Evolutionary conservation across 805 yeast genomes (phyloP).

Genomic region (Crinitomyces ghanaensis): DNA sequence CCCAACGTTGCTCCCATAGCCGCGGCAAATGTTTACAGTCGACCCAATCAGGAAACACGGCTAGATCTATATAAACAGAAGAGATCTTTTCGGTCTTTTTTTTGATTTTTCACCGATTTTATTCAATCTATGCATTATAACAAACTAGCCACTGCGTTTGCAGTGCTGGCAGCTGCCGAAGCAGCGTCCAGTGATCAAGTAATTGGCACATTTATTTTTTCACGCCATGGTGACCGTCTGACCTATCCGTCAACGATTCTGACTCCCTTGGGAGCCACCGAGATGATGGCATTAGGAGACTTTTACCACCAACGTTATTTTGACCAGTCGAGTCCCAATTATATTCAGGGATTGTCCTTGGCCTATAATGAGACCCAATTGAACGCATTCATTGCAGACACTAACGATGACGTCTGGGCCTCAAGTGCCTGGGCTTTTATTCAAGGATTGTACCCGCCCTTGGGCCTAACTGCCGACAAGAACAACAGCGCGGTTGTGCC

Average conservation of each 20-base stretch:
- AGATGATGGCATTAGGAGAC: slow-evolving; percentile 30
- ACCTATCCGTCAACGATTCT: slow-evolving; percentile 34
- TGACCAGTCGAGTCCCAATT: slow-evolving; percentile 23
- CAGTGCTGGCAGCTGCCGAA: slow-evolving; percentile 6
- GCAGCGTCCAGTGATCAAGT: slow-evolving; percentile 11
- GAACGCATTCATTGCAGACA: slow-evolving; percentile 29
- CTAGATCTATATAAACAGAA: too few relatives aligned
- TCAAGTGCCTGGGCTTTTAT: slow-evolving; percentile 34
- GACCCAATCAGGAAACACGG: too few relatives aligned
- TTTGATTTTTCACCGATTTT: too few relatives aligned
- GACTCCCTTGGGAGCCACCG: slow-evolving; percentile 34
- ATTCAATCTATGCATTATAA: too few relatives aligned
- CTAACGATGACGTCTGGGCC: slow-evolving; percentile 30
- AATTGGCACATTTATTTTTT: slow-evolving; percentile 36
- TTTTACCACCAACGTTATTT: slow-evolving; percentile 35
- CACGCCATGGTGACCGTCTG: slow-evolving; percentile 40
- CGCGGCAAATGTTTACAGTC: too few relatives aligned
- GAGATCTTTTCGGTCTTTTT: too few relatives aligned
- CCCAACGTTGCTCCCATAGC: too few relatives aligned
- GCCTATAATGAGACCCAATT: slow-evolving; percentile 29
- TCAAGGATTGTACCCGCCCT: slow-evolving; percentile 40
- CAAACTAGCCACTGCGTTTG: too few relatives aligned
- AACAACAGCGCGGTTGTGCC: slow-evolving; percentile 15
- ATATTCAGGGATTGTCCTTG: slow-evolving; percentile 17
- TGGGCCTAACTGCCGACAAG: slow-evolving; percentile 19